Percentiles rank a stretch among this genome's conserved stretches.
Evolutionary conservation across 345 rosid species (phyloP).

Genomic region (Aurinia saxatilis): DNA sequence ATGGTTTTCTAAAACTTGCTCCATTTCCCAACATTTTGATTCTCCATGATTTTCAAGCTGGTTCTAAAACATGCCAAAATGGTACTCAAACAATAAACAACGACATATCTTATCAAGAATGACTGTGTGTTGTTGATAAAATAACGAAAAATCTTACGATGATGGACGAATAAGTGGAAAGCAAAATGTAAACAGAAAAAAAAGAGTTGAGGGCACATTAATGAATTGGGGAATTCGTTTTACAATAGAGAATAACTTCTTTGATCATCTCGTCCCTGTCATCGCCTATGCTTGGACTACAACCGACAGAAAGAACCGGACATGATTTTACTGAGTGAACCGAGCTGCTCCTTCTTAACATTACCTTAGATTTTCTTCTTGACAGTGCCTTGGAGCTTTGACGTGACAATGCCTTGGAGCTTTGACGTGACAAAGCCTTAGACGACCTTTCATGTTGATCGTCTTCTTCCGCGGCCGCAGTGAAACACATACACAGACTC

Average conservation of each 20-base stretch:
- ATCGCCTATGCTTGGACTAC: constrained; percentile 11
- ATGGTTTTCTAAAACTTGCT: background rate
- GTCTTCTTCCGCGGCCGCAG: background rate
- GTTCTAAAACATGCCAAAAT: no score
- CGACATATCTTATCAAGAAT: no score
- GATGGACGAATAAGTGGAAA: background rate
- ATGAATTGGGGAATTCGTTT: constrained; percentile 31
- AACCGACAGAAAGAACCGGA: background rate
- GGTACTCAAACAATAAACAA: no score
- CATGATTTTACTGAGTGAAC: constrained; percentile 23
- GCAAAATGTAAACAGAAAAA: background rate
- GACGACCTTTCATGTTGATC: background rate
- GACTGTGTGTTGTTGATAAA: no score
- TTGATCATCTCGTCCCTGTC: constrained; percentile 22
- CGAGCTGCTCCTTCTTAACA: no score
- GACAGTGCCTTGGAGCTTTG: no score
- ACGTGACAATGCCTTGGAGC: background rate
- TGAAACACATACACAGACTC: constrained; percentile 17
- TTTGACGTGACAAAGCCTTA: background rate
- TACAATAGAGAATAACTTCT: constrained; percentile 29
- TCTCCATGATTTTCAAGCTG: background rate
- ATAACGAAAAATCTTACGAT: no score
- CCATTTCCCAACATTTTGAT: background rate
- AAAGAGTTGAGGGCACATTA: no score
- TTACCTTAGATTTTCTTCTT: no score